These are phyloP conservation scores for Citrus hindsii DNA, from an alignment of 345 rosid genomes.

Conservation along the genomic window DNA sequence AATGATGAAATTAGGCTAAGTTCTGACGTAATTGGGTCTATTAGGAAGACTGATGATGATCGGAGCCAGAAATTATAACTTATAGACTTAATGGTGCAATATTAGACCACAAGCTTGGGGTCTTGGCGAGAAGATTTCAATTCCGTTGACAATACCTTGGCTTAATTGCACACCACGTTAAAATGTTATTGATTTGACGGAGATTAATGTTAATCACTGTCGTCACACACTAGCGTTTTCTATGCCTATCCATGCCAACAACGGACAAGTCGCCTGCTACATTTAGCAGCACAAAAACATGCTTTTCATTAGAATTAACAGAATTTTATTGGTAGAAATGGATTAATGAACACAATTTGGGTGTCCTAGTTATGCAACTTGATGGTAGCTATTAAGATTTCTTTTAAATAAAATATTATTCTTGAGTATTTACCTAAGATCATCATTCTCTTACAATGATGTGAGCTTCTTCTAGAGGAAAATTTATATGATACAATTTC, in stretches of 20 bases:
- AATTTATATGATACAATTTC: too few species aligned
- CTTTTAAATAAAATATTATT: too few species aligned
- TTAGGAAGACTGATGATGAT: conserved; percentile 3
- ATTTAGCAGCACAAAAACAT: not conserved
- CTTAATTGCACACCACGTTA: not conserved
- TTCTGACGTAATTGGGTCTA: conserved; percentile 20
- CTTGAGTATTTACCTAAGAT: too few species aligned
- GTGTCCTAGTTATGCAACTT: too few species aligned
- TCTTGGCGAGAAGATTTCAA: not conserved
- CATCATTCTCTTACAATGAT: too few species aligned
- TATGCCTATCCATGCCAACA: not conserved
- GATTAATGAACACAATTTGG: not conserved
- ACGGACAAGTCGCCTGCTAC: not conserved
- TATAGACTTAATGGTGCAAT: conserved; percentile 13
- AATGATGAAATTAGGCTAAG: conserved; percentile 31
- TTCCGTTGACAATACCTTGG: conserved; percentile 16
- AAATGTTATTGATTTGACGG: not conserved
- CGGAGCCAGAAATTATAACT: not conserved
- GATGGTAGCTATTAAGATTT: too few species aligned
- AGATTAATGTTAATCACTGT: not conserved
- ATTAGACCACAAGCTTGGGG: conserved; percentile 10
- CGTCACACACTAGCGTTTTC: not conserved
- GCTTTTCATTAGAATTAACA: not conserved
- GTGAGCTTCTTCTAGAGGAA: too few species aligned
- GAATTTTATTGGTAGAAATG: not conserved